Evolutionary conservation across 108 stramenopile genomes (phyloP).

Genomic region (Ochromonas danica): DNA sequence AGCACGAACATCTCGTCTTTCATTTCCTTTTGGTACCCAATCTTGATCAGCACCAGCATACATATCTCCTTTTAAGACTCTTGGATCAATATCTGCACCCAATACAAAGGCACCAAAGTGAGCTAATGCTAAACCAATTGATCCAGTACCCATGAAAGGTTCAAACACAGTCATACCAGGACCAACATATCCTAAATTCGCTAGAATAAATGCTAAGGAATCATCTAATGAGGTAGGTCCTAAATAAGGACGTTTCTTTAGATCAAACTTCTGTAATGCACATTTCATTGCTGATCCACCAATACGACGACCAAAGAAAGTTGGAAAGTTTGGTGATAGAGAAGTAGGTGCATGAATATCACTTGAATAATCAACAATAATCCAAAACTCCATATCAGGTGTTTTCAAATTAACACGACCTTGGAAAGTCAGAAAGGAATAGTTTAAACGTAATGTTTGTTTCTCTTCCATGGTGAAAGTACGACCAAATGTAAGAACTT

Average conservation of each 20-base stretch:
- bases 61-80: constrained; percentile 76
- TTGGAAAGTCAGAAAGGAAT: constrained; percentile 41
- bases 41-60: constrained; percentile 37
- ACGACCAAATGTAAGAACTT: constrained; percentile 19
- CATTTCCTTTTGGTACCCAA: constrained; percentile 51
- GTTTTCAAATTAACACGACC: constrained; percentile 38
- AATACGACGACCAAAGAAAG: background rate
- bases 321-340: background rate
- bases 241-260: constrained; percentile 84
- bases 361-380: constrained; percentile 41
- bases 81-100: constrained; percentile 90
- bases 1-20: constrained; percentile 46
- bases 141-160: constrained; percentile 96
- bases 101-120: constrained; percentile 77
- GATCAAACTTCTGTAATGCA: constrained; percentile 67
- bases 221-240: constrained; percentile 98
- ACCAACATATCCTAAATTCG: constrained; percentile 64
- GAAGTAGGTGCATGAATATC: constrained; percentile 38
- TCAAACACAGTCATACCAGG: constrained; percentile 70
- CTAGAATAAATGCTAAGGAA: constrained; percentile 87
- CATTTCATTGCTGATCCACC: constrained; percentile 38
- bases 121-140: constrained; percentile 80
- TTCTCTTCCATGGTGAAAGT: constrained; percentile 44
- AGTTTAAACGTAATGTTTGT: constrained; percentile 36
- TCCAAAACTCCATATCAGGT: constrained; percentile 38